Base-by-base conservation (phyloP, 2,329 filamentous ascomycete species). In the Aspergillus oerlinghausenensis region DNA sequence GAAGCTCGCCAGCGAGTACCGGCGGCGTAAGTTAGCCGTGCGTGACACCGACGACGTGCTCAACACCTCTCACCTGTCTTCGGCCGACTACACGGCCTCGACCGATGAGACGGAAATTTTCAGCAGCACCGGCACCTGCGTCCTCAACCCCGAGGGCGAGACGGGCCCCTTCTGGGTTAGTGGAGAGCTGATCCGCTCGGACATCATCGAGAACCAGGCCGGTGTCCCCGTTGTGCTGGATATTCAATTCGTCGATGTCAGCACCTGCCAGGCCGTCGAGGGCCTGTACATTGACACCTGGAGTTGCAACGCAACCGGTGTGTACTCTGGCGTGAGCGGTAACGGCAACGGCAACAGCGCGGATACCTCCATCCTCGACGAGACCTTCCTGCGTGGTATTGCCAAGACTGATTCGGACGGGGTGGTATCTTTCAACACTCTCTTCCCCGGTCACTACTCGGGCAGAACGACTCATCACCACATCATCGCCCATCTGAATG, bases 91-190 rank as follows among this genome's bases (percentile, higher is more conserved):
- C 25, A 66, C 61, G 1, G 1, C 60, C 10, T 56, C 54, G 49
- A 62, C 65, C 3, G 47, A 62, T 17, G 66, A 67, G 21, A 53
- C 57, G 0, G 60, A 61, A n/a, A 50, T 71, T 14, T 70, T 70
- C 55, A 35, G 56, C 48, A 63, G 63, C 51, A 68, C 61, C 67
- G 21, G 70, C 64, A 40, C 75, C 28, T 83, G 80, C 59, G 65
- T 81, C 17, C 70, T 83, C 29, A 76, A 73, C 26, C 80, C 80
- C 0, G 80, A 83, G 64, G 77, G 77, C 14, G 81, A 77, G 4
- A 72, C 52, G 9, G 63, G 65, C 2, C 80, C 80, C 8, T 83
- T 80, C 70, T 84, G 68, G 56, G 70, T 77, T 14, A 63, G 63
- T n/a, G 73, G 73, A 14, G 74, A 76, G 54, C 62, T 70, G 14